phyloP scores from a whole-genome alignment of 2,329 filamentous ascomycete genomes.

The Trichoderma sp. region DNA sequence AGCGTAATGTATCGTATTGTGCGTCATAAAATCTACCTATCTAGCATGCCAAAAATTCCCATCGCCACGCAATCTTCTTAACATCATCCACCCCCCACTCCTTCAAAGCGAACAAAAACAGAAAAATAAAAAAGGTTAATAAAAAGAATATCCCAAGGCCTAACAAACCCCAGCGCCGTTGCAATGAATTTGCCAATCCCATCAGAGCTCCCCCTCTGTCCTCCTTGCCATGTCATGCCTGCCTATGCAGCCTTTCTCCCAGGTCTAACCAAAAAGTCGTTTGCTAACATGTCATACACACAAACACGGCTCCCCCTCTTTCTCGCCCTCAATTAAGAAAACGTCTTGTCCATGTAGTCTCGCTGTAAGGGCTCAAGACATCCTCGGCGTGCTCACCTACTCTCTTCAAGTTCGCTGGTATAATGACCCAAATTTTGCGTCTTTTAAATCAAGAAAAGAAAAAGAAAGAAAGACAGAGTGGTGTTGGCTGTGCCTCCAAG shows the following conservation, averaged over 20 bases:
- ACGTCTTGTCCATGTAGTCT: background rate
- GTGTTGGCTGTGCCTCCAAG: background rate
- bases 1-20: constrained; percentile 17
- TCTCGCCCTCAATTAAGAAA: background rate
- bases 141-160: background rate
- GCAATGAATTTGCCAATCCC: constrained; percentile 18
- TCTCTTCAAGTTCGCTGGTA: background rate
- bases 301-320: background rate
- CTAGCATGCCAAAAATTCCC: background rate
- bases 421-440: background rate
- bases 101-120: background rate
- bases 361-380: background rate
- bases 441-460: background rate
- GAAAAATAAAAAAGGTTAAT: background rate
- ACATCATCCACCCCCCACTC: background rate
- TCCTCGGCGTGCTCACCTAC: background rate
- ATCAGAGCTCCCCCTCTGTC: background rate
- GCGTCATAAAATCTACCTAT: constrained; percentile 14
- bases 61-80: background rate
- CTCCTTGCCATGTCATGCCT: background rate
- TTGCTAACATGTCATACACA: background rate
- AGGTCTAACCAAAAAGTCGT: constrained; percentile 12
- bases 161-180: constrained; percentile 19
- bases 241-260: background rate
- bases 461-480: background rate